Evolutionary conservation across 148 eudicot genomes (phyloP), one percentile per base, ranked within the genome.

Genomic region (Linanthus parryae): DNA sequence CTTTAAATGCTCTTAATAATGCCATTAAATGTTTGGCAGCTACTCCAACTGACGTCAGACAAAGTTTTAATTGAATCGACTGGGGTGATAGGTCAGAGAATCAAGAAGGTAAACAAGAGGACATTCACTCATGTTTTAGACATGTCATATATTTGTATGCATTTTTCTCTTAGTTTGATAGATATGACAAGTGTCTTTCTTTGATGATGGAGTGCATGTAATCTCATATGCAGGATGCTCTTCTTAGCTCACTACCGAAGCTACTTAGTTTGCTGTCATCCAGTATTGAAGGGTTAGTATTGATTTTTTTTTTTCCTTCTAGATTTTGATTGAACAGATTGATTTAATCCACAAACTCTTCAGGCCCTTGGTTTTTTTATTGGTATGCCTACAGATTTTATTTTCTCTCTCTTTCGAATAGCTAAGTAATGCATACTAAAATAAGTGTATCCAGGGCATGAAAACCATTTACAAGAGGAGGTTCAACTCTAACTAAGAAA

Each of bases 81-180:
- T 5, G 99, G 99, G 58, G 99, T 92, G 39, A 92, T 92, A 51
- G 99, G 99, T 25, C 85, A 92, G 59, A 70, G 99, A 64, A 92
- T 92, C 59, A 92, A 88, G 69, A 92, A 92, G 99, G 99, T 87
- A 69, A 40, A 50, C 31, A n/a, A n/a, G n/a, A n/a, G n/a, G n/a
- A n/a, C n/a, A n/a, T n/a, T n/a, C n/a, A n/a, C n/a, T n/a, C n/a
- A n/a, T n/a, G n/a, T n/a, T n/a, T n/a, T n/a, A n/a, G n/a, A n/a
- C n/a, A n/a, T n/a, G n/a, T n/a, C n/a, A n/a, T n/a, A n/a, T n/a
- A n/a, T n/a, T n/a, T n/a, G n/a, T n/a, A n/a, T n/a, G n/a, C n/a
- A n/a, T n/a, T n/a, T n/a, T n/a, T n/a, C n/a, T n/a, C n/a, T n/a
- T n/a, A n/a, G n/a, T n/a, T n/a, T n/a, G n/a, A n/a, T n/a, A n/a